Base-by-base conservation (phyloP, 495 filamentous ascomycete species). In the Glarea lozoyensis region DNA sequence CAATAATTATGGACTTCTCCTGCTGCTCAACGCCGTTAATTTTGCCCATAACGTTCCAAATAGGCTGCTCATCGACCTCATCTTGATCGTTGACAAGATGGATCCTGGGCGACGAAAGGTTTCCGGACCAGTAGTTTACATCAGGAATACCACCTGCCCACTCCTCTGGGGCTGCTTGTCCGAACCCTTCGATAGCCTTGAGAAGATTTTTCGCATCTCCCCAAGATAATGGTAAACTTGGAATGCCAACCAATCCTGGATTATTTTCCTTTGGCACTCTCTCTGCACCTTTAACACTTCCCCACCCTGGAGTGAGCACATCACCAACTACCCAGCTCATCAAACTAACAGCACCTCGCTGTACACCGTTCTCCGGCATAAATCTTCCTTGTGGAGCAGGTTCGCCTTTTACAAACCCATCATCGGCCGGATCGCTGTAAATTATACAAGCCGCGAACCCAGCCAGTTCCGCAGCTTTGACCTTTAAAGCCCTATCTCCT, bases 51-150 rank as follows among this genome's bases (percentile, higher is more conserved):
- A 96, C 76, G 56, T 98, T 98, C 68, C 86, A 93, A 30, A 98
- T 93, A 4, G 81, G 75, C 53, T 90, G 84, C 52, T 82, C 70
- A 34, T 88, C 77, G 12, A 75, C 68, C 54, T 94, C 88, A 50
- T 93, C 88, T 50, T 94, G 87, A 32, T 86, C 63, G 55, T 98
- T 98, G 60, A 81, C 72, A n/a, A 98, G 72, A 36, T 83, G 78
- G 19, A 98, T 82, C 15, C 71, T 69, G 2, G 88, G 87, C 15
- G 88, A 90, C 0, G 69, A 75, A 2, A 65, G 56, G 56, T 87
- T 77, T 13, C 92, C 92, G 2, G 88, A 83, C 84, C 84, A 96
- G 39, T 82, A 70, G 35, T 69, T 66, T 5, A 88, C 68, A 17
- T 82, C 72, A 0, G 81, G 79, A 21, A 89, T 76, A 9, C 78